Base-by-base conservation (phyloP, 345 rosid species). In the Sapria himalayana region DNA sequence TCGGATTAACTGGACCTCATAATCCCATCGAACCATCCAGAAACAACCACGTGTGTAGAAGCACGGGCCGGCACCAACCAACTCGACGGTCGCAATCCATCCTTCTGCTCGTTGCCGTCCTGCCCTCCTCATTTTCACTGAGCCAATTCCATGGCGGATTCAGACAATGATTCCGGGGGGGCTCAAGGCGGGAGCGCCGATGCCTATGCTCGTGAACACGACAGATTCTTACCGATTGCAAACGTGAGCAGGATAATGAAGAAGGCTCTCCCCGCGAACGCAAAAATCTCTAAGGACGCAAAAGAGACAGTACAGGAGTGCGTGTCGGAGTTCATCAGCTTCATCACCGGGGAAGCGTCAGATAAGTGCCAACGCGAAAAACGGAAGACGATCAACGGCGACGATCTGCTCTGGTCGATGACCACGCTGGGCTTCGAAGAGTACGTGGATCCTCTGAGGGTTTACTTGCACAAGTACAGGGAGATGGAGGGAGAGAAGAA, bases 191-290 rank as follows among this genome's bases (percentile, higher is more conserved):
- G 47, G 36, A 50, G 54, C 33, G 58, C 49, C 24, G 70, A 58
- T 16, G 58, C 58, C 21, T 56, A 55, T 38, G 53, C 66, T 0
- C 49, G 65, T 32, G 86, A 76, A 41, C 86, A 76, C 45, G 81
- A 73, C 58, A 55, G 86, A 69, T 67, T 76, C 56, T 21, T 76
- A 35, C 86, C 81, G 12, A 76, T 76, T 35, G 81, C 81, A 22
- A 76, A 76, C 67, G 81, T 76, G 29, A 73, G 86, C 62, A 52
- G 85, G 49, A 76, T 73, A 59, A 76, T 76, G 85, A 76, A 76
- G 56, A 76, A 73, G 35, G 86, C 73, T 1, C 45, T 76, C 15
- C 86, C 81, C 3, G 81, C 81, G 0, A 76, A 76, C 62, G 86
- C 81, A 4, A 76, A 76, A 53, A 76, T 76, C 46, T 76, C 81